These are phyloP conservation scores for Lactarius hengduanensis DNA, from an alignment of 768 basidiomycete species.

Conservation along the genomic window DNA sequence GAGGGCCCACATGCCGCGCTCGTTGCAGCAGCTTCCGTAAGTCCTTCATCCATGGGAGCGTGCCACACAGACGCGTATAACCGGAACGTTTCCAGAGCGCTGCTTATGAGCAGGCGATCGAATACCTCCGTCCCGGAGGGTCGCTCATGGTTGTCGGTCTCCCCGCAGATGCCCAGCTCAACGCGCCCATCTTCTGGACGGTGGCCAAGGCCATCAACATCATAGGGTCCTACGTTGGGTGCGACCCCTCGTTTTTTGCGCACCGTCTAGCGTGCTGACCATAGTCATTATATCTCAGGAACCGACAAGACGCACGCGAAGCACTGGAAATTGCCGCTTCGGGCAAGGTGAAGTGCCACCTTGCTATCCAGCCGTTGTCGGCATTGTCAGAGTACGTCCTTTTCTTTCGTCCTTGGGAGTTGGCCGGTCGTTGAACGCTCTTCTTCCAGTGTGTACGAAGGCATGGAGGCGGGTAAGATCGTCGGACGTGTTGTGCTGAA, in stretches of 20 bases:
- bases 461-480: constrained; percentile 38
- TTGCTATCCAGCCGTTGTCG: constrained; percentile 44
- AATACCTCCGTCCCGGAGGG: constrained; percentile 73
- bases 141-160: constrained; percentile 79
- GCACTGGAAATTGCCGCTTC: constrained; percentile 72
- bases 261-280: not conserved
- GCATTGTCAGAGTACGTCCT: constrained; percentile 53
- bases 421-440: constrained; percentile 1
- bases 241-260: not conserved
- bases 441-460: constrained; percentile 40
- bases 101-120: constrained; percentile 57
- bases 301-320: constrained; percentile 81
- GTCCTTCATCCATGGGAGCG: constrained; percentile 26
- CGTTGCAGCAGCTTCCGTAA: constrained; percentile 54
- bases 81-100: constrained; percentile 21
- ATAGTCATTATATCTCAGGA: constrained; percentile 43
- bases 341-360: constrained; percentile 68
- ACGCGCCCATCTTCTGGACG: constrained; percentile 69
- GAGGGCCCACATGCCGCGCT: constrained; percentile 70
- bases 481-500: constrained; percentile 19
- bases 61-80: constrained; percentile 35
- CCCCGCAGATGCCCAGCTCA: constrained; percentile 53
- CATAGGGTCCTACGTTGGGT: constrained; percentile 46
- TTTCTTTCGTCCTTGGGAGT: not conserved
- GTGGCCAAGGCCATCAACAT: constrained; percentile 63